A percentile compares a stretch with the other conserved stretches of the same genome.
Evolutionary conservation across 345 rosid species (phyloP).

Genomic region (Toxicodendron radicans): DNA sequence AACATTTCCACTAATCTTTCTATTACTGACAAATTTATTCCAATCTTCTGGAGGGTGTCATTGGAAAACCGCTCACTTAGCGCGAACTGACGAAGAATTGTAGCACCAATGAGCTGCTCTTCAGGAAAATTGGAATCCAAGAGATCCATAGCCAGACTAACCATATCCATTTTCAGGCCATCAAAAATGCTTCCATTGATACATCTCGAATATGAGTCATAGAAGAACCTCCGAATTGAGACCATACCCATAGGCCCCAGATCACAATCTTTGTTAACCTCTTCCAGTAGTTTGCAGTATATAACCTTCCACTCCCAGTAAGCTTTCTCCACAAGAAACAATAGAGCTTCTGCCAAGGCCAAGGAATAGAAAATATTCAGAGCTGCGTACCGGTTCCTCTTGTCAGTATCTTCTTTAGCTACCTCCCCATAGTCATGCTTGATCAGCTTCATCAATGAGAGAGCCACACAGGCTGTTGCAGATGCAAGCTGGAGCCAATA

Average conservation of each 20-base stretch:
- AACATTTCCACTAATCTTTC: constrained; percentile 85
- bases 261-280: constrained; percentile 69
- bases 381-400: constrained; percentile 66
- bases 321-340: constrained; percentile 81
- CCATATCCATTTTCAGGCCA: constrained; percentile 88
- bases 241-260: constrained; percentile 62
- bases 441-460: constrained; percentile 72
- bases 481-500: constrained; percentile 91
- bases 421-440: constrained; percentile 72
- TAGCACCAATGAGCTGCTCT: constrained; percentile 80
- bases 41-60: constrained; percentile 85
- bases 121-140: constrained; percentile 69
- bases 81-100: constrained; percentile 62
- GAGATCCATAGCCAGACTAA: constrained; percentile 69
- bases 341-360: constrained; percentile 78
- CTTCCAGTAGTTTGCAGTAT: constrained; percentile 57
- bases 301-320: constrained; percentile 79
- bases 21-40: constrained; percentile 53
- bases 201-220: constrained; percentile 82
- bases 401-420: constrained; percentile 64
- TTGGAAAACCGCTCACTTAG: constrained; percentile 46
- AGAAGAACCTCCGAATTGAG: constrained; percentile 72
- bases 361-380: constrained; percentile 72
- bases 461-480: constrained; percentile 67
- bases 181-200: constrained; percentile 85